Base-by-base conservation (phyloP, 2,329 filamentous ascomycete species). In the Pseudogymnoascus sp. region DNA sequence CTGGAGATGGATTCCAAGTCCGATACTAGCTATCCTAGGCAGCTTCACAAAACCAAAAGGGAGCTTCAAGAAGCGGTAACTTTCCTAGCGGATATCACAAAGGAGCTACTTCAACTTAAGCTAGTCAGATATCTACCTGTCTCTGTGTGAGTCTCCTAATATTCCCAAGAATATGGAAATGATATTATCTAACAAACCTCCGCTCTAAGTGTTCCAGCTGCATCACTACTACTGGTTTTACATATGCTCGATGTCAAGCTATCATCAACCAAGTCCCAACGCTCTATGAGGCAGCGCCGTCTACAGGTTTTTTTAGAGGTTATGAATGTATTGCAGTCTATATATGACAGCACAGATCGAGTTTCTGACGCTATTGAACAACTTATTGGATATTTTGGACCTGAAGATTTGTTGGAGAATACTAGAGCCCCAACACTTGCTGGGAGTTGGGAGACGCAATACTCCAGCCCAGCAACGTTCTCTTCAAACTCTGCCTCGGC, bases 81-180 rank as follows among this genome's bases (percentile, higher is more conserved):
- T 3, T 76, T 78, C 0, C 74, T 81, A 5, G 81, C 78, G 0
- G 74, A 76, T 63, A 78, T 78, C 10, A 73, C 82, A 44, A 79
- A 80, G 42, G 77, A 80, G 62, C 75, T 82, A 4, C 75, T 80
- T 3, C 73, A 77, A 11, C 74, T 78, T n/a, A 75, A 75, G 1
- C 73, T 80, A 1, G 77, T 75, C 5, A 75, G 78, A 5, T 80
- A 75, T 72, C 69, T 82, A 0, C 80, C 80, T 3, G 77, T 82
- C 11, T 80, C 77, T 65, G 78, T 79, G 77, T 79, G 69, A 68
- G 77, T 75, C n/a, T 42, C 34, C 42, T n/a, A 10, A 7, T 14
- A 36, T 61, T 28, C 6, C 12, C 25, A 18, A 23, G 8, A 23
- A 42, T 50, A 12, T 34, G 36, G 23, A 37, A 31, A 53, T 36